Evolutionary conservation across 371 early-diverging fungal species (phyloP).

Genomic region (Mortierella sp.): DNA sequence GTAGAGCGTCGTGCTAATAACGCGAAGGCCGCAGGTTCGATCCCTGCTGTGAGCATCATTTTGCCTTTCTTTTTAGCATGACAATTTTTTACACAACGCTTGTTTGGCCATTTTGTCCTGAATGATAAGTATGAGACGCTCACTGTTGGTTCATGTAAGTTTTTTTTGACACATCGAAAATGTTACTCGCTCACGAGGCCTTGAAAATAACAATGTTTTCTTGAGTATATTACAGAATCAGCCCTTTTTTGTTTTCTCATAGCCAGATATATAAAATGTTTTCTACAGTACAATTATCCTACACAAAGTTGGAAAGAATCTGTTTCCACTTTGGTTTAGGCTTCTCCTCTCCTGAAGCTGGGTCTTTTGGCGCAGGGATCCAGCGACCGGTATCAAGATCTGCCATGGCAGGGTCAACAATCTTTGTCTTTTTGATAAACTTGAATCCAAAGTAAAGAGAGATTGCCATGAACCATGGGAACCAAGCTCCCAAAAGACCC

Average conservation of each 20-base stretch:
- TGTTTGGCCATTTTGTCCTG: too few species aligned
- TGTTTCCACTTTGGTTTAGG: constrained; percentile 21
- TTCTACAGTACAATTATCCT: background rate
- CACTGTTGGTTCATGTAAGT: too few species aligned
- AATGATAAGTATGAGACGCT: too few species aligned
- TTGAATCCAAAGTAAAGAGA: constrained; percentile 70
- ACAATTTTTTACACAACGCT: too few species aligned
- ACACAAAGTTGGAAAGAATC: constrained; percentile 27
- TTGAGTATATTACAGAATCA: background rate
- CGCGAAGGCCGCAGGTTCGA: too few species aligned
- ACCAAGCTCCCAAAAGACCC: constrained; percentile 63
- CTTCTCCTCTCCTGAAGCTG: constrained; percentile 9
- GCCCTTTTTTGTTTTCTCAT: background rate
- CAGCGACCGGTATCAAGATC: constrained; percentile 64
- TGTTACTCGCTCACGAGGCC: too few species aligned
- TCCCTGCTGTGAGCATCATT: too few species aligned
- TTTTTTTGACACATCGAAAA: too few species aligned
- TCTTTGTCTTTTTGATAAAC: constrained; percentile 56
- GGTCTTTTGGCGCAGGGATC: constrained; percentile 23
- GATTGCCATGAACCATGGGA: constrained; percentile 59
- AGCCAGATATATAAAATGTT: too few species aligned
- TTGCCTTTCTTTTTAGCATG: too few species aligned
- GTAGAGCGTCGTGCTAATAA: too few species aligned
- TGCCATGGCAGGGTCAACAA: constrained; percentile 66
- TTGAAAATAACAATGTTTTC: too few species aligned